Base-by-base conservation (phyloP, 2,329 filamentous ascomycete species). In the Fusarium mundagurra region DNA sequence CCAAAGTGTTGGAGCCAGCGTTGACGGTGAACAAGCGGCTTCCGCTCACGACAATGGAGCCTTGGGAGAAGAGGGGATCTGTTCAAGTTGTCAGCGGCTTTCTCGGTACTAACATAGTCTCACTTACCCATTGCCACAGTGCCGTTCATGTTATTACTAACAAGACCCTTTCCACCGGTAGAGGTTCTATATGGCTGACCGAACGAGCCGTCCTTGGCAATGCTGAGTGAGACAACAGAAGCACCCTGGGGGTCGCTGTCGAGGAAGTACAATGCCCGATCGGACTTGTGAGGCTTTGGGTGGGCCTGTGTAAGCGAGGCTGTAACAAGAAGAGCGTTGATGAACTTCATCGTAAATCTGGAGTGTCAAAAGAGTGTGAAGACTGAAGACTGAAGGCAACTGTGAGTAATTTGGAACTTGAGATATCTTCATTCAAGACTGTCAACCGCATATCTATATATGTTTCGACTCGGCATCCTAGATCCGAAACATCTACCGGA, bases 171-270 rank as follows among this genome's bases (percentile, higher is more conserved):
- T 16, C 63, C 65, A 5, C n/a, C 14, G 14, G 63, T 68, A 0
- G 63, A 47, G 13, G 45, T 68, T 24, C 34, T 45, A 1, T 41
- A n/a, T 5, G 65, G 45, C 3, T 36, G 18, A 3, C 53, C 33
- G 0, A 61, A 14, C 1, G 24, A 18, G 2, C 63, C 63, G 47
- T 53, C n/a, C 8, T 31, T 16, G 6, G 8, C 13, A 7, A 68
- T 67, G 3, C 24, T 44, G 34, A 68, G 31, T 5, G 65, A 67
- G 17, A 68, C 65, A 8, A 68, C 63, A 8, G 39, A 61, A 16
- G 65, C 65, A 3, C 63, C 65, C 3, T 67, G 12, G 12, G 65
- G 65, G n/a, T 68, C 39, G 8, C 65, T 68, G 24, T 68, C 65
- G 5, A 68, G 53, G 4, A 68, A 68, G 29, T 68, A 68, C 3